Percentiles rank a stretch among this genome's conserved stretches.
These are phyloP conservation scores for Leonotis leonurus DNA, from an alignment of 257 asterid species.

Conservation along the genomic window DNA sequence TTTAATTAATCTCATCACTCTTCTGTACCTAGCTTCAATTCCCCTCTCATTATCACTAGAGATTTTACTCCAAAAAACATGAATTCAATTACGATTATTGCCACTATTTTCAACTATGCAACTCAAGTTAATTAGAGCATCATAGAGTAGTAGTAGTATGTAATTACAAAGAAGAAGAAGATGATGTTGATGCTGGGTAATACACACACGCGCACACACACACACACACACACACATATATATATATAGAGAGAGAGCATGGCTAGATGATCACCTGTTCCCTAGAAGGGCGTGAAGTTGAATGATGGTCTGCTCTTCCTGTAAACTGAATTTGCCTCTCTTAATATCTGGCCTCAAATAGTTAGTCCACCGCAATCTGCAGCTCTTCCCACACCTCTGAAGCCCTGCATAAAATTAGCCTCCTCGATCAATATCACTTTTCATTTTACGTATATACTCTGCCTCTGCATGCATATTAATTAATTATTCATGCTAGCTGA, in stretches of 20 bases:
- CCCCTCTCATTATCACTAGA: background rate
- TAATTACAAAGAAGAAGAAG: no score
- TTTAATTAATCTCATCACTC: background rate
- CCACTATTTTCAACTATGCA: background rate
- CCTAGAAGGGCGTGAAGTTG: slow-evolving; percentile 52
- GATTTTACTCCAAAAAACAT: no score
- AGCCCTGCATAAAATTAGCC: slow-evolving; percentile 22
- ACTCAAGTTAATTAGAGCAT: no score
- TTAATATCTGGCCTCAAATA: slow-evolving; percentile 30
- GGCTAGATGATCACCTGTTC: slow-evolving; percentile 44
- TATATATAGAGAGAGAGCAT: background rate
- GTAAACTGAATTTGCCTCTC: slow-evolving; percentile 31
- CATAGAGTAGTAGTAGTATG: no score
- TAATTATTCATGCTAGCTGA: no score
- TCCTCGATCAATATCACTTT: background rate
- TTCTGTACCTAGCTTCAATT: background rate
- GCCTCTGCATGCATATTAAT: no score
- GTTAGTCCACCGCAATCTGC: slow-evolving; percentile 31
- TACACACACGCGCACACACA: no score
- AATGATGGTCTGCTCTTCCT: slow-evolving; percentile 49
- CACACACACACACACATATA: no score
- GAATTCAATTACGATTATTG: no score
- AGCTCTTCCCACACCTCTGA: slow-evolving; percentile 32
- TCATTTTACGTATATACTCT: background rate
- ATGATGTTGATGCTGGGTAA: no score